phyloP scores from a whole-genome alignment of 495 filamentous ascomycete genomes.

The Geopyxis carbonaria region DNA sequence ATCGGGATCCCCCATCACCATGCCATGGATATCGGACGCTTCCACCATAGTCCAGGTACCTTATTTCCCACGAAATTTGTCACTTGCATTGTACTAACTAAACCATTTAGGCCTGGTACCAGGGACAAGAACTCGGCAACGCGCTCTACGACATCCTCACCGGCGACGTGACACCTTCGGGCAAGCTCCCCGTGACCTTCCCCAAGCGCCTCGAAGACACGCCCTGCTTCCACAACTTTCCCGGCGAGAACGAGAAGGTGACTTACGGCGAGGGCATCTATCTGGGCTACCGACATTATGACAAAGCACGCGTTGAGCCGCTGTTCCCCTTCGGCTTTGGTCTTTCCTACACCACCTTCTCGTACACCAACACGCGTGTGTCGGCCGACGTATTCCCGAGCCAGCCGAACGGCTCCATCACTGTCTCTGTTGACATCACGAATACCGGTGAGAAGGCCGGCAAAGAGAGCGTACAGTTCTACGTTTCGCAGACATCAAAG shows the following conservation, averaged over 20 bases:
- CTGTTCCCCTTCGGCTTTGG: constrained; percentile 62
- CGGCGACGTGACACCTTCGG: constrained; percentile 47
- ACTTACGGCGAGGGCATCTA: constrained; percentile 66
- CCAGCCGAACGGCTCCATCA: constrained; percentile 31
- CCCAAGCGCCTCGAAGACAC: constrained; percentile 52
- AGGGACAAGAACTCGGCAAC: constrained; percentile 50
- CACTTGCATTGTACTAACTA: constrained; percentile 2
- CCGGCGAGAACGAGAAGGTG: constrained; percentile 44
- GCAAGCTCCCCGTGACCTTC: constrained; percentile 52
- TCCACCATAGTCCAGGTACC: constrained; percentile 31
- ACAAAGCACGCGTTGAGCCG: constrained; percentile 42
- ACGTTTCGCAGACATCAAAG: constrained; percentile 33
- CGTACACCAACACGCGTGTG: constrained; percentile 35
- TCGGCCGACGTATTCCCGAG: constrained; percentile 29
- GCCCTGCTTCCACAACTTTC: constrained; percentile 59
- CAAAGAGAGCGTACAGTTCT: constrained; percentile 54
- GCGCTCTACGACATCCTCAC: constrained; percentile 51
- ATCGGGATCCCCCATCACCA: constrained; percentile 52
- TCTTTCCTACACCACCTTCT: constrained; percentile 54
- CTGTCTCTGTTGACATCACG: constrained; percentile 33
- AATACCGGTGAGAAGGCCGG: constrained; percentile 50
- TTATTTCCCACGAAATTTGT: not conserved
- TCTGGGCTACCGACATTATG: constrained; percentile 61
- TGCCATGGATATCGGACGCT: constrained; percentile 48
- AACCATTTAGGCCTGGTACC: constrained; percentile 41